phyloP scores from a whole-genome alignment of 73 alveolate genomes.

The Effrenium voratum region DNA sequence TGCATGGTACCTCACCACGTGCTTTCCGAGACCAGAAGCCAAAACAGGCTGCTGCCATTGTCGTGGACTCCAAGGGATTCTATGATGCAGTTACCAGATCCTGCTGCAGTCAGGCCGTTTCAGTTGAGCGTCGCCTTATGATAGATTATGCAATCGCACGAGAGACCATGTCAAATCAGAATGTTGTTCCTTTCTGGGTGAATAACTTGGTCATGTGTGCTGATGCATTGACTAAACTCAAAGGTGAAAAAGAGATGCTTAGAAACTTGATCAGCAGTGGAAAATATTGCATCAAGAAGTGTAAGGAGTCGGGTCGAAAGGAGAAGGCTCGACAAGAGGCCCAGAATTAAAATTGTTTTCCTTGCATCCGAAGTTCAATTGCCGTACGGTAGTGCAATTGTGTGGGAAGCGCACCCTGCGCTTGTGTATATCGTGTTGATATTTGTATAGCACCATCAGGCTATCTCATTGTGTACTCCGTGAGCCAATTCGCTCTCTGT shows the following conservation, averaged over 20 bases:
- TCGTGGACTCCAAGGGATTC: neutral
- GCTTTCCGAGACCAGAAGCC: neutral
- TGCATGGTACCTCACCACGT: neutral
- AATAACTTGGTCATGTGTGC: neutral
- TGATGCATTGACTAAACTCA: neutral
- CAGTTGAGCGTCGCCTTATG: neutral
- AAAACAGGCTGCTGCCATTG: neutral
- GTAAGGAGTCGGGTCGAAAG: neutral
- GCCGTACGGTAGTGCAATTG: too few species aligned
- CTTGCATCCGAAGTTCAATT: too few species aligned
- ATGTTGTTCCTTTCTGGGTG: neutral
- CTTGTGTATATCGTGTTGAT: too few species aligned
- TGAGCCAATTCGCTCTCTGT: too few species aligned
- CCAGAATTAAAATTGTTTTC: too few species aligned
- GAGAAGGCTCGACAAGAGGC: neutral
- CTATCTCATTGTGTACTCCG: too few species aligned
- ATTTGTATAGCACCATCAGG: too few species aligned
- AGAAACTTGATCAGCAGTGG: neutral
- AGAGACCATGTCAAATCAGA: neutral
- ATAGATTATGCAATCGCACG: neutral
- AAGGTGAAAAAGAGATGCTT: neutral
- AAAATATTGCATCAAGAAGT: neutral
- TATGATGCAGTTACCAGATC: neutral
- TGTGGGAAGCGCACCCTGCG: too few species aligned
- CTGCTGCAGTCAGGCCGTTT: neutral